Evolutionary conservation across 176 grass and related monocot genomes (phyloP), one percentile per base, ranked within the genome.

Genomic region (Triticum turgidum): DNA sequence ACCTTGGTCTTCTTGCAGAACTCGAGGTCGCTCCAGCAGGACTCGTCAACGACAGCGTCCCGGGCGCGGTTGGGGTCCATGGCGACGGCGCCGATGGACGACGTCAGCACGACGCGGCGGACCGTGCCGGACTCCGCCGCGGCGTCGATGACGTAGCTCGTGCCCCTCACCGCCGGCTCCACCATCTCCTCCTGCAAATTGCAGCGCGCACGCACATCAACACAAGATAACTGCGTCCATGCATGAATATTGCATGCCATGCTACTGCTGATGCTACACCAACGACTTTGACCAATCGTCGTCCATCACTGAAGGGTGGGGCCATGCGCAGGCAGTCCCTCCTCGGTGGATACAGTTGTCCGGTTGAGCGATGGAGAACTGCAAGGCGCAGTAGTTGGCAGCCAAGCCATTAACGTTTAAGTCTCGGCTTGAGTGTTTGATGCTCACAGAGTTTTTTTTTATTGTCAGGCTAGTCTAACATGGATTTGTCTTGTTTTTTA

Each of bases 11-110:
- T 58, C 78, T 89, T 84, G 89, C 95, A 98, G 87, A 88, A 90
- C 1, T 93, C 89, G 66, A 98, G 89, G 83, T 98, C 95, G 89
- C 95, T 98, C 93, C 95, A 98, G 89, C 91, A 98, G 9, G 93
- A 73, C 87, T 98, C 95, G 67, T 98, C 93, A 11, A 98, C 91
- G 70, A 89, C 87, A 39, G 78, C 87, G 61, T 90, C 96, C 0
- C 83, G 54, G 1, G 80, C 4, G 81, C 90, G 93, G 41, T 47
- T 61, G 10, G 96, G 91, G 82, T 98, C 77, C 96, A 98, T 95
- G 86, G 91, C 86, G 35, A 98, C 84, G 0, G 89, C 86, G 11
- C 96, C 93, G 82, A 98, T 93, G 3, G 91, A 95, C 17, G 96
- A 95, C 35, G 93, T 98, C 30, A 95, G 84, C 80, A 98, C 88